A percentile compares a stretch with the other conserved stretches of the same genome.
Evolutionary conservation across 208 protist genomes (phyloP).

Genomic region (Leishmania turanica): DNA sequence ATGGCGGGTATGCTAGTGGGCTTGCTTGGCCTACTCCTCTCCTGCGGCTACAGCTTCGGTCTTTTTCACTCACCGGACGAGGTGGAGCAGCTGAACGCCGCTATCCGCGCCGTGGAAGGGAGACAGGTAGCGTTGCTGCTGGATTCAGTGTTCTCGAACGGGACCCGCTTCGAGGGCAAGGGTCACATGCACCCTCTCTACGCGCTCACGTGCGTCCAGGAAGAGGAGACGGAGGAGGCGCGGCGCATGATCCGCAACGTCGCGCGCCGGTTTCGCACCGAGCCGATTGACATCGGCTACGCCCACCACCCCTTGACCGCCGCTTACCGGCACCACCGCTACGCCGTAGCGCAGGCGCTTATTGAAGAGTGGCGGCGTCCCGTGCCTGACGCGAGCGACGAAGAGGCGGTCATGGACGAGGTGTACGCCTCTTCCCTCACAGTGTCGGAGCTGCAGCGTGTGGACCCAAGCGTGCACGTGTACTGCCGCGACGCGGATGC

Average conservation of each 20-base stretch:
- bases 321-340: constrained; percentile 47
- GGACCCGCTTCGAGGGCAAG: background rate
- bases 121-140: constrained; percentile 3
- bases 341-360: constrained; percentile 35
- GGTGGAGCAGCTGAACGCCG: constrained; percentile 20
- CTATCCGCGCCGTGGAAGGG: constrained; percentile 28
- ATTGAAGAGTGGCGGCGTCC: constrained; percentile 22
- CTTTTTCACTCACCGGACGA: background rate
- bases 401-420: constrained; percentile 39
- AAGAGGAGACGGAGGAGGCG: constrained; percentile 28
- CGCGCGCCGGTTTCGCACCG: constrained; percentile 15
- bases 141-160: constrained; percentile 1
- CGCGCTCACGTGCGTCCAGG: constrained; percentile 22
- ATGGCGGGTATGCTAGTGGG: constrained; percentile 19
- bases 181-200: constrained; percentile 25
- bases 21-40: constrained; percentile 12
- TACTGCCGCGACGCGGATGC: constrained; percentile 37
- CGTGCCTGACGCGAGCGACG: background rate
- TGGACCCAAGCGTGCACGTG: constrained; percentile 43
- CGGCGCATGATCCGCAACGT: constrained; percentile 26
- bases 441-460: constrained; percentile 31
- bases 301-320: constrained; percentile 60
- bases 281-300: constrained; percentile 38
- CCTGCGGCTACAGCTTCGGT: constrained; percentile 14
- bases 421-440: constrained; percentile 49